These are phyloP conservation scores for Dactylellina haptotyla DNA, from an alignment of 2,329 filamentous ascomycete genomes.

Conservation along the genomic window DNA sequence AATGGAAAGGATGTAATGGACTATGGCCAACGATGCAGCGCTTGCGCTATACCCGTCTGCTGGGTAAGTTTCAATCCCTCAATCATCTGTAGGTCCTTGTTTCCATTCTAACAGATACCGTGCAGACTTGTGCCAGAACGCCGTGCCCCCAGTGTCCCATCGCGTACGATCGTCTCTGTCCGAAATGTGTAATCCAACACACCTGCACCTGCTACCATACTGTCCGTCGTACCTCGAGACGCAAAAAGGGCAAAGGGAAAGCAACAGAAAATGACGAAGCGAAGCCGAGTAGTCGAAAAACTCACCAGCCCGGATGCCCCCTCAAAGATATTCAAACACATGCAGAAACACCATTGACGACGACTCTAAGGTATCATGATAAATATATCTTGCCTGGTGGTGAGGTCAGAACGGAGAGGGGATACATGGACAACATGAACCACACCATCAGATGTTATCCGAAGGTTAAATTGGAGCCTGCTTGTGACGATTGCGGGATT, in stretches of 20 bases:
- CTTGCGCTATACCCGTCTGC: slow-evolving; percentile 45
- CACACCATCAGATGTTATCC: slow-evolving; percentile 47
- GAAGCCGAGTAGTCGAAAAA: slow-evolving; percentile 44
- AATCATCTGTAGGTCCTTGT: background rate
- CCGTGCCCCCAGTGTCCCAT: slow-evolving; percentile 44
- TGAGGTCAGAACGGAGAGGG: slow-evolving; percentile 40
- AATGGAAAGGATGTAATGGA: slow-evolving; percentile 51
- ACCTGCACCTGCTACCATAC: slow-evolving; percentile 48
- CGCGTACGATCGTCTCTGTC: slow-evolving; percentile 46
- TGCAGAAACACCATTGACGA: slow-evolving; percentile 35
- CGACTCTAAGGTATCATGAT: slow-evolving; percentile 44
- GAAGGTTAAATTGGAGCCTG: slow-evolving; percentile 47
- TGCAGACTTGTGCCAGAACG: slow-evolving; percentile 43
- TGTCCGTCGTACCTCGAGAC: slow-evolving; percentile 42
- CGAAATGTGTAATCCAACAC: slow-evolving; percentile 37
- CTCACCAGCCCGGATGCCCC: slow-evolving; percentile 41
- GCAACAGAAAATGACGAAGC: slow-evolving; percentile 34
- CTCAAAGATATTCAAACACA: slow-evolving; percentile 40
- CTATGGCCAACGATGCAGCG: slow-evolving; percentile 47
- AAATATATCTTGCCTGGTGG: slow-evolving; percentile 45
- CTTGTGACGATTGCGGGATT: slow-evolving; percentile 48
- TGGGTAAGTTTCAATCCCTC: slow-evolving; percentile 27
- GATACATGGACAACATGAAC: slow-evolving; percentile 39
- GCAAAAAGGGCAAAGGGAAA: slow-evolving; percentile 33
- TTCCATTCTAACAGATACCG: background rate